Conservation (phyloP, 2,329 filamentous ascomycete species). For the Ophiostoma quercus region DNA sequence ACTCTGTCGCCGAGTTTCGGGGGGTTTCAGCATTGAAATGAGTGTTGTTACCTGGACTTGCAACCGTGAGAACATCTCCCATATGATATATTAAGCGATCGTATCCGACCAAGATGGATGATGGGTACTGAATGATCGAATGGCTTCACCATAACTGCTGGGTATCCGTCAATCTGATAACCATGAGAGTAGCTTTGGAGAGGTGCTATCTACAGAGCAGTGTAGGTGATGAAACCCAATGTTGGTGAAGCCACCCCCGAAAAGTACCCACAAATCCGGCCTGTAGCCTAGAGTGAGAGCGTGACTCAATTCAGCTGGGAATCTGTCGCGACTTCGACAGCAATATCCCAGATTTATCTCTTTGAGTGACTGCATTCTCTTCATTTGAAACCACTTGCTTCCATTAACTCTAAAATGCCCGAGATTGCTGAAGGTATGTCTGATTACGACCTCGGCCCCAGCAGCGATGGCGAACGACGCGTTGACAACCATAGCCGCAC, state of each 20-base stretch:
- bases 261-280: neutral
- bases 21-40: too few species aligned
- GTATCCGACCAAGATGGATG: too few species aligned
- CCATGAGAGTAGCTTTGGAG: too few species aligned
- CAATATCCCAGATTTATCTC: neutral
- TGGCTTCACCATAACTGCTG: too few species aligned
- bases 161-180: too few species aligned
- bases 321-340: neutral
- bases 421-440: slow-evolving; percentile 54
- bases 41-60: too few species aligned
- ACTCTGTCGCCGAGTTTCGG: too few species aligned
- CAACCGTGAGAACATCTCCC: too few species aligned
- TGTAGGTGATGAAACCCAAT: neutral
- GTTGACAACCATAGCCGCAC: slow-evolving; percentile 43
- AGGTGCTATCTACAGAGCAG: neutral
- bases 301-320: neutral
- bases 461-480: neutral
- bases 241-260: neutral
- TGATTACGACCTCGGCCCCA: neutral
- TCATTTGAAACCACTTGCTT: neutral
- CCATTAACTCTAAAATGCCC: slow-evolving; percentile 43
- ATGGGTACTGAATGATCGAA: too few species aligned
- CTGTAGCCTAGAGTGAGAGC: neutral
- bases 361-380: neutral
- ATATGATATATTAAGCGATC: too few species aligned